Percentiles rank a stretch among this genome's conserved stretches.
Evolutionary conservation across 495 filamentous ascomycete genomes (phyloP).

Genomic region (Aspergillus olivimuriae): DNA sequence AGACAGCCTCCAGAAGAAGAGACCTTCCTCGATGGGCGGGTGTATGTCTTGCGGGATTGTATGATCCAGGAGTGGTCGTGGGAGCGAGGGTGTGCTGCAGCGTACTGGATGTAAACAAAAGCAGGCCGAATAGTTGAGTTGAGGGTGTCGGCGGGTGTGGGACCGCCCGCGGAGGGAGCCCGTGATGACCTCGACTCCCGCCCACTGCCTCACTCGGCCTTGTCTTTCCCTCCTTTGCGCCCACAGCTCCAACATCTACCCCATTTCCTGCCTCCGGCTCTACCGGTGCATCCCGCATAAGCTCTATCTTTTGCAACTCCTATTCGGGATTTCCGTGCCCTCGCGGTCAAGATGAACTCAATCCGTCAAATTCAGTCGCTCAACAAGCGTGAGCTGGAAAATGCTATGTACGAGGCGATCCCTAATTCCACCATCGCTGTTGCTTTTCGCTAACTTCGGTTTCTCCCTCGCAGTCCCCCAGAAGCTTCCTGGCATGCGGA

Average conservation of each 20-base stretch:
- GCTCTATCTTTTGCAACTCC: neutral
- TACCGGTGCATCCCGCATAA: too few species aligned
- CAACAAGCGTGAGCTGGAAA: slow-evolving; percentile 92
- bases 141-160: slow-evolving; percentile 6
- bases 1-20: neutral
- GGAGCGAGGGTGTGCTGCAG: neutral
- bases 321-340: too few species aligned
- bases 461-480: slow-evolving; percentile 50
- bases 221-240: slow-evolving; percentile 7
- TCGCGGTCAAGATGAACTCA: slow-evolving; percentile 66
- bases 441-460: slow-evolving; percentile 12
- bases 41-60: too few species aligned
- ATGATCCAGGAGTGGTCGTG: neutral
- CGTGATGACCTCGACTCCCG: neutral
- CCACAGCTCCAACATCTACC: slow-evolving; percentile 4
- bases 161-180: slow-evolving; percentile 13
- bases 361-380: slow-evolving; percentile 87
- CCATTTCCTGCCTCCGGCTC: too few species aligned
- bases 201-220: neutral
- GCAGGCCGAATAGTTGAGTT: slow-evolving; percentile 3
- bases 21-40: too few species aligned
- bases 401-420: slow-evolving; percentile 53
- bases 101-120: neutral
- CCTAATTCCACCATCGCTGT: slow-evolving; percentile 1
- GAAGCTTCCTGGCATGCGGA: slow-evolving; percentile 96